Conservation (phyloP, 106 monocot species). For the Dendrobium huoshanense region DNA sequence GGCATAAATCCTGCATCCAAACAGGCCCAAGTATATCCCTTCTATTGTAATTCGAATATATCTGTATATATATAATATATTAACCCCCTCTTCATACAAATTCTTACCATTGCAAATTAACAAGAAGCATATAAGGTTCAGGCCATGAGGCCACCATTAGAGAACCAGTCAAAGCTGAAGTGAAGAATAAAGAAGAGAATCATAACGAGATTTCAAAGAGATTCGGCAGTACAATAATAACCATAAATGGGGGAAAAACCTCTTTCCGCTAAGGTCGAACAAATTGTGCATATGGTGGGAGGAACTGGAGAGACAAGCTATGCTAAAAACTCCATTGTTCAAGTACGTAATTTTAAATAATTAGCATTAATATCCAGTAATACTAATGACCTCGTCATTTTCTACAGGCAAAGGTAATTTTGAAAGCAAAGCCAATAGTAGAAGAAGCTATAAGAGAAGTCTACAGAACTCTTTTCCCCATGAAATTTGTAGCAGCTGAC, state of each 20-base stretch:
- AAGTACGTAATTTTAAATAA: slow-evolving; percentile 1
- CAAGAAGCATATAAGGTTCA: too few relatives aligned
- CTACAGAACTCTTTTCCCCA: neutral
- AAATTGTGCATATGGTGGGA: slow-evolving; percentile 17
- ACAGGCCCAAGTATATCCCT: too few relatives aligned
- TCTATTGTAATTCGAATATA: too few relatives aligned
- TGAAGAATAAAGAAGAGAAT: too few relatives aligned
- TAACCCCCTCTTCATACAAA: too few relatives aligned
- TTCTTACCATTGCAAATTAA: too few relatives aligned
- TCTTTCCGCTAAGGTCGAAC: neutral
- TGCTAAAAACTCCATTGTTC: slow-evolving; percentile 20
- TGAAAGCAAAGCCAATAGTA: neutral
- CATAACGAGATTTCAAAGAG: too few relatives aligned
- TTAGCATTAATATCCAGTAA: neutral
- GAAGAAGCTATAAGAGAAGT: neutral
- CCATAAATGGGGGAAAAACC: neutral
- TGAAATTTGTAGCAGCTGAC: slow-evolving; percentile 11
- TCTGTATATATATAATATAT: too few relatives aligned
- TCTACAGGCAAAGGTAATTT: neutral
- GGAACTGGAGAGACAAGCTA: slow-evolving; percentile 30
- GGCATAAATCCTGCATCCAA: too few relatives aligned
- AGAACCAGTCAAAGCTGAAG: too few relatives aligned
- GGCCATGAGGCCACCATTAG: too few relatives aligned
- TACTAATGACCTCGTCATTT: neutral
- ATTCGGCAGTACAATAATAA: too few relatives aligned